phyloP scores from a whole-genome alignment of 2,329 filamentous ascomycete species.

The Hortaea werneckii region DNA sequence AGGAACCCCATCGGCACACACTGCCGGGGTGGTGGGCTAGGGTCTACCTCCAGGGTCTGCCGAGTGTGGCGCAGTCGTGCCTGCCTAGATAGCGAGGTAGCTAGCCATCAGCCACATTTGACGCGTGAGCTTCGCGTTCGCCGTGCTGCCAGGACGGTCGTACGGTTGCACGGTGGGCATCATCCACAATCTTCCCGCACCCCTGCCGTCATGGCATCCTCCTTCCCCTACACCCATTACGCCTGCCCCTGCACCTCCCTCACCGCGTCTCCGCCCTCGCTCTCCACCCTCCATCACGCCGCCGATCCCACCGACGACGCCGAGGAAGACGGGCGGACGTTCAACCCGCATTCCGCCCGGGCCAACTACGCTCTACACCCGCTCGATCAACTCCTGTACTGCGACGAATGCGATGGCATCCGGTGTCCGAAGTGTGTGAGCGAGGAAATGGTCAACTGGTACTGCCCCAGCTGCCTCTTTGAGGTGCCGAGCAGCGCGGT shows the following conservation, averaged over 20 bases:
- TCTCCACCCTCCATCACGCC: constrained; percentile 26
- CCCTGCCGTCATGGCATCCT: neutral
- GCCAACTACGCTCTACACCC: constrained; percentile 90
- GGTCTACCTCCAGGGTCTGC: too few species aligned
- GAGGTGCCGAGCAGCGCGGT: constrained; percentile 90
- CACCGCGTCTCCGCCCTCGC: constrained; percentile 26
- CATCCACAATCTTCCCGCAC: too few species aligned
- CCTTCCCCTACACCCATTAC: constrained; percentile 55
- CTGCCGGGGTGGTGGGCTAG: too few species aligned
- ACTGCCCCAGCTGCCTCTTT: constrained; percentile 89
- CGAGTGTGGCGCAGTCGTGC: too few species aligned
- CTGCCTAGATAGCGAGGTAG: too few species aligned
- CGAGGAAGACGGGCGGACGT: constrained; percentile 57
- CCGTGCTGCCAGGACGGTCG: too few species aligned
- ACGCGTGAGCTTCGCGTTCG: too few species aligned
- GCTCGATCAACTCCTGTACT: constrained; percentile 87
- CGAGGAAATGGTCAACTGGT: constrained; percentile 92
- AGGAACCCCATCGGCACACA: too few species aligned
- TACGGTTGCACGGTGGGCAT: too few species aligned
- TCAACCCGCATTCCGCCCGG: constrained; percentile 74
- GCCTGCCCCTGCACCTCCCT: constrained; percentile 52
- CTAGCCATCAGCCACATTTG: too few species aligned
- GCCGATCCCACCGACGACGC: constrained; percentile 15
- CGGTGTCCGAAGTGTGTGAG: constrained; percentile 84
- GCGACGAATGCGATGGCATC: constrained; percentile 94